These are phyloP conservation scores for Dothideomycetes sp. DNA, from an alignment of 2,329 filamentous ascomycete species.

Conservation along the genomic window DNA sequence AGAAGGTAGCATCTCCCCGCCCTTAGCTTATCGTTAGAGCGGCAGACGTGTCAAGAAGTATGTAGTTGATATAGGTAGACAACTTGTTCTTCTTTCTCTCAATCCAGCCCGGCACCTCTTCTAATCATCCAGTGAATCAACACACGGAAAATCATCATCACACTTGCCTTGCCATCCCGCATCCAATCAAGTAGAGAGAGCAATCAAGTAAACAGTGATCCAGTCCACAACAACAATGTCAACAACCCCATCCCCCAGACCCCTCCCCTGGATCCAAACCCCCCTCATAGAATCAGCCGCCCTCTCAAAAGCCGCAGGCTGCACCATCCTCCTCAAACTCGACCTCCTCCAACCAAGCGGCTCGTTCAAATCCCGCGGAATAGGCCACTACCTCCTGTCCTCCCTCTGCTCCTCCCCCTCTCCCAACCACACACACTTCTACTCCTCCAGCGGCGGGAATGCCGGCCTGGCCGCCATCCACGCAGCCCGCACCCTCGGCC, in stretches of 20 bases:
- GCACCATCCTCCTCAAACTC: constrained; percentile 75
- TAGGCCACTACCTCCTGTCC: constrained; percentile 59
- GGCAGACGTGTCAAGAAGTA: no score
- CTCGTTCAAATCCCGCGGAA: constrained; percentile 67
- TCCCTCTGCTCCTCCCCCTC: constrained; percentile 27
- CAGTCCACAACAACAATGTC: background rate
- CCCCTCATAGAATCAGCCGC: constrained; percentile 57
- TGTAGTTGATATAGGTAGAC: no score
- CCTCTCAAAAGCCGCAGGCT: constrained; percentile 60
- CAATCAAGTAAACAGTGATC: no score
- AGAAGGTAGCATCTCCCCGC: no score
- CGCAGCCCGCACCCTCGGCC: constrained; percentile 52
- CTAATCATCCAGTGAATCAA: no score
- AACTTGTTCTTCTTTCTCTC: no score
- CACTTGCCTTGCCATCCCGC: no score
- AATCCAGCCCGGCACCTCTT: no score
- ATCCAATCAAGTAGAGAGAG: no score
- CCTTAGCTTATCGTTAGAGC: no score
- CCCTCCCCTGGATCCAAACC: constrained; percentile 56
- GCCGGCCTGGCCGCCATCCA: constrained; percentile 73
- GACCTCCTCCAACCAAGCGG: constrained; percentile 76
- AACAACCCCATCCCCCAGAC: background rate
- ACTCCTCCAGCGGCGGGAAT: constrained; percentile 71
- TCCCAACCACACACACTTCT: constrained; percentile 51
- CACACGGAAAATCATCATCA: no score